Evolutionary conservation across 164 flowering plant species (phyloP).

Genomic region (Liriodendron chinense): DNA sequence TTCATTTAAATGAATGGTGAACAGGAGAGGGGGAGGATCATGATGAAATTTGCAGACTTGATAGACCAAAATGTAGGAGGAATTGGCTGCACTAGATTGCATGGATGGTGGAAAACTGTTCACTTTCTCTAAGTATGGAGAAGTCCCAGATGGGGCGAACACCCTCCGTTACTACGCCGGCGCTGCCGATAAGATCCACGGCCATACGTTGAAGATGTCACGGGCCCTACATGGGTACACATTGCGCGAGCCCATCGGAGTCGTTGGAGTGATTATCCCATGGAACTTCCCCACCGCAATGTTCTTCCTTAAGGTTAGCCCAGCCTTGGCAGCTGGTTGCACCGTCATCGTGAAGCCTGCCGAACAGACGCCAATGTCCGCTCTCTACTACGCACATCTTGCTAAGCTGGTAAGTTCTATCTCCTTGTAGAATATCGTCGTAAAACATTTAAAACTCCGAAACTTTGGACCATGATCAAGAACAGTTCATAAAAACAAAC

Average conservation of each 20-base stretch:
- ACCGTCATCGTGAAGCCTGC: slow-evolving; percentile 85
- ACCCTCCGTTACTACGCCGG: slow-evolving; percentile 72
- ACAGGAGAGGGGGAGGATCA: slow-evolving; percentile 61
- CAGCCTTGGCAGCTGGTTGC: slow-evolving; percentile 88
- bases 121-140: slow-evolving; percentile 26
- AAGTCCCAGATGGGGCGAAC: slow-evolving; percentile 43
- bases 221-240: slow-evolving; percentile 56
- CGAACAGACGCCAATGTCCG: slow-evolving; percentile 81
- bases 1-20: no score
- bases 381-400: slow-evolving; percentile 71
- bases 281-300: slow-evolving; percentile 56
- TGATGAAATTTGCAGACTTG: slow-evolving; percentile 69
- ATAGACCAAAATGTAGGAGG: slow-evolving; percentile 63
- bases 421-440: not conserved
- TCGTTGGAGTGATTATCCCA: slow-evolving; percentile 74
- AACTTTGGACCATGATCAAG: no score
- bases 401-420: slow-evolving; percentile 51
- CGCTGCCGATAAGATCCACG: slow-evolving; percentile 85
- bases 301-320: slow-evolving; percentile 54
- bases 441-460: no score
- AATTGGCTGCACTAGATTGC: slow-evolving; percentile 60
- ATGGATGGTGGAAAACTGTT: slow-evolving; percentile 66
- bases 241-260: slow-evolving; percentile 74
- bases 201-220: slow-evolving; percentile 63
- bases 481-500: no score